Evolutionary conservation across 805 yeast species (phyloP).

Genomic region (Candida maesae): DNA sequence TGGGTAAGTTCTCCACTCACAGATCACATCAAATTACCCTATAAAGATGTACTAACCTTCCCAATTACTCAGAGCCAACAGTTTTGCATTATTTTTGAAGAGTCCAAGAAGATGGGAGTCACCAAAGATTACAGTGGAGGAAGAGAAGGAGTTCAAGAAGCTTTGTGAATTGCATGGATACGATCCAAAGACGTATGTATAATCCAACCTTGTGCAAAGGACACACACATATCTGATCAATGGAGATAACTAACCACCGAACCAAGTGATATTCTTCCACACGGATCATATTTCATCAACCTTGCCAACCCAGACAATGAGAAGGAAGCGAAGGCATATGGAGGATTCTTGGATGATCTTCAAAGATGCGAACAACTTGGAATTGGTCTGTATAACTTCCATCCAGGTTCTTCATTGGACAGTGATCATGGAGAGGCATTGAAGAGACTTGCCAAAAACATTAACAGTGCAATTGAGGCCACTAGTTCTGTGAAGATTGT

Average conservation of each 20-base stretch:
- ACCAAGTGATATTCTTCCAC: conserved; percentile 79
- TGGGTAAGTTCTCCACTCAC: conserved; percentile 32
- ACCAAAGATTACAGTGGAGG: conserved; percentile 66
- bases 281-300: conserved; percentile 92
- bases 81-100: conserved; percentile 88
- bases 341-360: conserved; percentile 80
- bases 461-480: conserved; percentile 70
- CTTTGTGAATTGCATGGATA: conserved; percentile 62
- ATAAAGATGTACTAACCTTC: conserved; percentile 1
- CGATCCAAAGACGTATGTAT: conserved; percentile 54
- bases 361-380: conserved; percentile 80
- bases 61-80: conserved; percentile 56
- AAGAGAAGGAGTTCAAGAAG: conserved; percentile 59
- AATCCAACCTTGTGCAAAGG: too few species aligned
- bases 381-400: conserved; percentile 86
- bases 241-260: too few species aligned
- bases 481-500: conserved; percentile 84
- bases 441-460: conserved; percentile 65
- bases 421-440: conserved; percentile 67
- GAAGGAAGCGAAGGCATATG: conserved; percentile 72
- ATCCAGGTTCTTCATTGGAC: conserved; percentile 84
- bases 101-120: conserved; percentile 91
- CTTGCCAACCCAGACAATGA: conserved; percentile 85
- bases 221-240: too few species aligned
- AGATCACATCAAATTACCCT: not conserved